phyloP scores from a whole-genome alignment of 163 green algal species.

The Chlorella variabilis region DNA sequence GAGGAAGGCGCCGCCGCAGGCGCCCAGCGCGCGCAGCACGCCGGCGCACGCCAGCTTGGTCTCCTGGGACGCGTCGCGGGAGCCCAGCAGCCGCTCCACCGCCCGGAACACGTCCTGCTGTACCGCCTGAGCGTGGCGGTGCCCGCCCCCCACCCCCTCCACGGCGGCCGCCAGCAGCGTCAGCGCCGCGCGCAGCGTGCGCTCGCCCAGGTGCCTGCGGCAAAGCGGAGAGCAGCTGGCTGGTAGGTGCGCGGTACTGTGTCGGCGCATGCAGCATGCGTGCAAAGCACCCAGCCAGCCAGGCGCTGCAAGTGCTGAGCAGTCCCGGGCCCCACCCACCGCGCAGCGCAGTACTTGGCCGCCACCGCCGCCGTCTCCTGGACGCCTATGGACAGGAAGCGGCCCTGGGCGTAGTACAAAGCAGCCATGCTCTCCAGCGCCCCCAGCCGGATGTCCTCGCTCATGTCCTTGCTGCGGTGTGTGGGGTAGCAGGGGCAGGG shows the following conservation, averaged over 20 bases:
- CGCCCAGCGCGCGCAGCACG: slow-evolving; percentile 64
- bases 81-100: slow-evolving; percentile 16
- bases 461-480: slow-evolving; percentile 26
- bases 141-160: slow-evolving; percentile 60
- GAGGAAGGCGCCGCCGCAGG: slow-evolving; percentile 58
- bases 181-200: slow-evolving; percentile 57
- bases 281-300: too few species aligned
- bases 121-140: slow-evolving; percentile 58
- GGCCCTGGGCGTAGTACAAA: slow-evolving; percentile 62
- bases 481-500: neutral
- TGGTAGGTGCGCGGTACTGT: neutral
- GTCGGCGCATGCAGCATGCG: too few species aligned
- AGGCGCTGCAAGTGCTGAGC: too few species aligned
- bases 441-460: slow-evolving; percentile 61
- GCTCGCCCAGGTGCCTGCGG: slow-evolving; percentile 28
- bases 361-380: slow-evolving; percentile 62
- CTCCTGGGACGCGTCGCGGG: slow-evolving; percentile 39
- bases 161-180: slow-evolving; percentile 65
- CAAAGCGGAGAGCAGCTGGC: neutral
- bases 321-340: slow-evolving; percentile 39
- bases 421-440: slow-evolving; percentile 69
- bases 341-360: slow-evolving; percentile 50
- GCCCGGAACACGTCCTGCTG: slow-evolving; percentile 49
- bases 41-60: slow-evolving; percentile 40
- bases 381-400: slow-evolving; percentile 57